Percentiles rank a stretch among this genome's conserved stretches.
phyloP scores from a whole-genome alignment of 805 yeast species.

The Candida qinlingensis region DNA sequence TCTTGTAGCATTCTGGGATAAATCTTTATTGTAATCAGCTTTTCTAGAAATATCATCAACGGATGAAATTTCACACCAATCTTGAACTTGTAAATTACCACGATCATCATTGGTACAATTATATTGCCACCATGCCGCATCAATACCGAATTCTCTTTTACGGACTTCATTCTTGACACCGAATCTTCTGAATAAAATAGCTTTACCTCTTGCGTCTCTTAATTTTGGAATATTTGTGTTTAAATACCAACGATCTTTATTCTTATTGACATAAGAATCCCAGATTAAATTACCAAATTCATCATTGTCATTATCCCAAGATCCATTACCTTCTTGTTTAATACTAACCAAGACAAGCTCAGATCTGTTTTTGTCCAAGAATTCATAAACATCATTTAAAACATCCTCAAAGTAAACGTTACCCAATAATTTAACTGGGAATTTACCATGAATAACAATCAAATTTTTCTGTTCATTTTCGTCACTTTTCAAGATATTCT shows the following conservation, averaged over 20 bases:
- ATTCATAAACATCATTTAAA: constrained; percentile 54
- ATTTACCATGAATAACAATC: constrained; percentile 68
- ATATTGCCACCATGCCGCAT: constrained; percentile 62
- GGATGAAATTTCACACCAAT: constrained; percentile 58
- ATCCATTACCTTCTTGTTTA: constrained; percentile 68
- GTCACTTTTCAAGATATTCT: constrained; percentile 47
- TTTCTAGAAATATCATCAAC: constrained; percentile 52
- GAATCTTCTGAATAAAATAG: constrained; percentile 62
- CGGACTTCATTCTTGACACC: constrained; percentile 48
- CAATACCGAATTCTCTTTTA: constrained; percentile 50
- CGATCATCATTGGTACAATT: constrained; percentile 63
- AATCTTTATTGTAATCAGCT: constrained; percentile 48
- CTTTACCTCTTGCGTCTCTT: constrained; percentile 63
- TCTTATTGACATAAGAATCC: constrained; percentile 46
- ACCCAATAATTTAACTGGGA: constrained; percentile 61
- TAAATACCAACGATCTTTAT: constrained; percentile 56
- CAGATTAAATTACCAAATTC: constrained; percentile 61
- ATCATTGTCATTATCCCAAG: constrained; percentile 57
- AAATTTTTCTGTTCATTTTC: constrained; percentile 44
- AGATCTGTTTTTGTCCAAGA: constrained; percentile 44
- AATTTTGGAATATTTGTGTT: constrained; percentile 49
- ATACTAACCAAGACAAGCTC: constrained; percentile 65
- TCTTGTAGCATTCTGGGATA: constrained; percentile 47
- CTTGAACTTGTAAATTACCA: constrained; percentile 61
- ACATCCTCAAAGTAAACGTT: constrained; percentile 47